Conservation (phyloP, 2,329 filamentous ascomycete species). For the Colletotrichum sp. region DNA sequence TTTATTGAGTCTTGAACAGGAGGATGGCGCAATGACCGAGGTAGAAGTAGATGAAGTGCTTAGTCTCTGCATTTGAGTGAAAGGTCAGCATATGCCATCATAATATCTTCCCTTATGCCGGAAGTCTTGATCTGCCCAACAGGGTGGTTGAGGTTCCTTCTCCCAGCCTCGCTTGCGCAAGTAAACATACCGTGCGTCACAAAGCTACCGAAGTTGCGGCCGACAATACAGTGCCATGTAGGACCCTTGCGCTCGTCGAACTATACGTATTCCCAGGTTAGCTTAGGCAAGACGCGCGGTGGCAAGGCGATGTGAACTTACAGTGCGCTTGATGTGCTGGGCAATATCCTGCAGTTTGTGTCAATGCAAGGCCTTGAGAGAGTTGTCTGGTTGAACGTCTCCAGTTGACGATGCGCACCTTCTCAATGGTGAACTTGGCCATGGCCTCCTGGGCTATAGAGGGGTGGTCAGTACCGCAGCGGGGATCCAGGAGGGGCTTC, state of each 20-base stretch:
- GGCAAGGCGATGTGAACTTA: constrained; percentile 43
- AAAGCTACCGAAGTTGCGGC: constrained; percentile 98
- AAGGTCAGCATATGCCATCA: constrained; percentile 2
- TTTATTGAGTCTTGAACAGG: constrained; percentile 97
- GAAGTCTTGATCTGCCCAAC: not conserved
- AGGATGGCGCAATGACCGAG: constrained; percentile 97
- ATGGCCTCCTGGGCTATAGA: constrained; percentile 65
- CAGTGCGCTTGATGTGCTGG: constrained; percentile 93
- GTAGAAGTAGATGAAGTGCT: constrained; percentile 99
- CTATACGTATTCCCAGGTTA: constrained; percentile 49
- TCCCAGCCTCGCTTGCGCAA: not conserved
- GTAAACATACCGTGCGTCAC: constrained; percentile 88
- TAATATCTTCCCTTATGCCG: not conserved
- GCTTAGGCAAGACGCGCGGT: not conserved
- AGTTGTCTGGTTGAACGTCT: not conserved
- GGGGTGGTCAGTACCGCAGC: constrained; percentile 14
- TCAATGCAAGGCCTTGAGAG: constrained; percentile 7
- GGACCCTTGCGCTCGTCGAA: constrained; percentile 97
- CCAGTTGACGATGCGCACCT: constrained; percentile 43
- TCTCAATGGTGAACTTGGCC: constrained; percentile 67
- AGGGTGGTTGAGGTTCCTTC: not conserved
- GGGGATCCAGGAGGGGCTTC: not conserved
- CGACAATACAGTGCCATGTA: constrained; percentile 99
- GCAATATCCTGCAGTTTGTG: constrained; percentile 76
- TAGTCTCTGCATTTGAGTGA: constrained; percentile 74